Evolutionary conservation across 2,329 filamentous ascomycete genomes (phyloP).

Genomic region (Fusarium sp.): DNA sequence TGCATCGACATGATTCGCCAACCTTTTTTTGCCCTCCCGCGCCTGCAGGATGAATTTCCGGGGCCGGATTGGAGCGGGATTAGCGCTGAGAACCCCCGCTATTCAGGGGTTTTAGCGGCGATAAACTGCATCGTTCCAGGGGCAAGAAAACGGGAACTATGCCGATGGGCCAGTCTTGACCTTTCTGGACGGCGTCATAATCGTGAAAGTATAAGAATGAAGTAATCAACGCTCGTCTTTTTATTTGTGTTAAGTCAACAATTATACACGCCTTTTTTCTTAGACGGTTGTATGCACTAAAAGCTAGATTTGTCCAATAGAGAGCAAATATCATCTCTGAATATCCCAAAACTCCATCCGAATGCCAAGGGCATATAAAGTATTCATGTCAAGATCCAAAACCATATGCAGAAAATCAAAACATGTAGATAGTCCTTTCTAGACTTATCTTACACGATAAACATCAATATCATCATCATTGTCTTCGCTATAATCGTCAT

Average conservation of each 20-base stretch:
- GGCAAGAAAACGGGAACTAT: constrained; percentile 9
- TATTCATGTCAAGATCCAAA: constrained; percentile 20
- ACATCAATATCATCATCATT: constrained; percentile 42
- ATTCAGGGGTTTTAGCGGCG: constrained; percentile 38
- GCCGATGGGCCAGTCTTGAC: constrained; percentile 11
- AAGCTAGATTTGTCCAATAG: constrained; percentile 19
- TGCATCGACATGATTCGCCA: constrained; percentile 28
- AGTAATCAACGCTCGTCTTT: constrained; percentile 14
- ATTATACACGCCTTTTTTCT: constrained; percentile 23
- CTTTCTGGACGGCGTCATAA: not conserved
- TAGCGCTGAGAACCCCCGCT: constrained; percentile 35
- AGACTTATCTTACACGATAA: constrained; percentile 37
- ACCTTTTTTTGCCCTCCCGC: constrained; percentile 18
- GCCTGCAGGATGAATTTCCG: constrained; percentile 29
- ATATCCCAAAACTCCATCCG: constrained; percentile 17
- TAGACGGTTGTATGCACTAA: constrained; percentile 18
- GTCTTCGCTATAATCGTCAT: constrained; percentile 48
- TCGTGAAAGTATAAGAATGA: not conserved
- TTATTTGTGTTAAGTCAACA: constrained; percentile 18
- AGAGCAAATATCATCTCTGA: constrained; percentile 9
- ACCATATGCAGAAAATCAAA: constrained; percentile 13
- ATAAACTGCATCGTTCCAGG: constrained; percentile 29
- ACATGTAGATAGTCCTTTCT: constrained; percentile 14
- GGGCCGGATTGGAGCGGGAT: constrained; percentile 28
- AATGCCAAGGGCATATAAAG: constrained; percentile 25